A percentile compares a stretch with the other conserved stretches of the same genome.
phyloP scores from a whole-genome alignment of 805 yeast genomes.

The Clavispora vitiphila region DNA sequence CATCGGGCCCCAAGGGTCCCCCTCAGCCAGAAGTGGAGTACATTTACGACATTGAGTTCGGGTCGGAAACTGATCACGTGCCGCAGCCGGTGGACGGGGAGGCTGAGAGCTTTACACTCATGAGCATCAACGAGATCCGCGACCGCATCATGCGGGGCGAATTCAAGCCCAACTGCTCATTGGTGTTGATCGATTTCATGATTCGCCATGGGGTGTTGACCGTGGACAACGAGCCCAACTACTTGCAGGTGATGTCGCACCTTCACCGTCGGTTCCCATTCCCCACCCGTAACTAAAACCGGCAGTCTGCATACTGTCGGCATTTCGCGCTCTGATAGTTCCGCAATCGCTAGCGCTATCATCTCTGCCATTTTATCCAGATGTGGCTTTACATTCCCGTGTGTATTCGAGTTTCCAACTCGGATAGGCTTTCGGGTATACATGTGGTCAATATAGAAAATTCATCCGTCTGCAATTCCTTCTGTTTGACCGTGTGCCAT shows the following conservation, averaged over 20 bases:
- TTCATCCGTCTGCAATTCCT: neutral
- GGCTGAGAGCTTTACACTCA: conserved; percentile 64
- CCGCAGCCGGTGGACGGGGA: conserved; percentile 51
- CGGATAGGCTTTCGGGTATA: conserved; percentile 5
- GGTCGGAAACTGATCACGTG: conserved; percentile 33
- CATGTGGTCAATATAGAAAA: neutral
- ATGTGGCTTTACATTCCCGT: conserved; percentile 9
- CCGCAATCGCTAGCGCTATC: no score
- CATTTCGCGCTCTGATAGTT: no score
- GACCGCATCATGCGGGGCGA: conserved; percentile 47
- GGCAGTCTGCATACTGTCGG: no score
- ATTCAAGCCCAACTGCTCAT: conserved; percentile 88
- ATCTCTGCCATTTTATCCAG: neutral
- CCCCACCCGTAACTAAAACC: conserved; percentile 34
- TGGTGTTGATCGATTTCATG: conserved; percentile 75
- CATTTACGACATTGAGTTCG: conserved; percentile 64
- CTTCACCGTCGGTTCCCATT: conserved; percentile 71
- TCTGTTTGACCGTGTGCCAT: conserved; percentile 5
- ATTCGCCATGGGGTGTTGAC: conserved; percentile 77
- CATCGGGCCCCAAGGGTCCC: conserved; percentile 39
- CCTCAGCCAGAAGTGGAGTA: conserved; percentile 88
- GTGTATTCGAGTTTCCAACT: conserved; percentile 6
- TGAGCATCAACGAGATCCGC: conserved; percentile 56
- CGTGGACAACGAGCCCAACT: conserved; percentile 62
- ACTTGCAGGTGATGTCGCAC: conserved; percentile 51